phyloP scores from a whole-genome alignment of 495 filamentous ascomycete genomes.

The Evansstolkia leycettana region DNA sequence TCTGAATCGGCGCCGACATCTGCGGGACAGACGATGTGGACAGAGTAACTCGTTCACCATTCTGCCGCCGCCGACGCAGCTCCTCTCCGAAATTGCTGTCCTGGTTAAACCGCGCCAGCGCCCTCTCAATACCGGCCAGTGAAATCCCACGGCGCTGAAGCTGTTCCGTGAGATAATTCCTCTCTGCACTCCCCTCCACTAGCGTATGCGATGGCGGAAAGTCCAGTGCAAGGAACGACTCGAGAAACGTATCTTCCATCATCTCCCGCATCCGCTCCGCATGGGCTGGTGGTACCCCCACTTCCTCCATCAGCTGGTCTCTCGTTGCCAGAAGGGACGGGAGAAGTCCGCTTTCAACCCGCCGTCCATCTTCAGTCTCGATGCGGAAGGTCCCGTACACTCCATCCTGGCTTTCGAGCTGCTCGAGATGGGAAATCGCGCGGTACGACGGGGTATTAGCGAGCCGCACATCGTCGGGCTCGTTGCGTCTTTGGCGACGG shows the following conservation, averaged over 20 bases:
- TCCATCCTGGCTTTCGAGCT: conserved; percentile 33
- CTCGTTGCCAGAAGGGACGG: conserved; percentile 33
- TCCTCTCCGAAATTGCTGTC: conserved; percentile 33
- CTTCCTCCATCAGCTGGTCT: conserved; percentile 34
- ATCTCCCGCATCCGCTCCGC: conserved; percentile 37
- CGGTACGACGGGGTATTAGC: conserved; percentile 24
- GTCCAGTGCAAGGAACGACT: conserved; percentile 36
- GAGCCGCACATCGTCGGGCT: conserved; percentile 13
- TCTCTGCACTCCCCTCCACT: conserved; percentile 18
- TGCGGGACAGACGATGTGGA: conserved; percentile 23
- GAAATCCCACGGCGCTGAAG: conserved; percentile 32
- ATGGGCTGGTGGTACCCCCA: conserved; percentile 26
- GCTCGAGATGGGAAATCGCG: conserved; percentile 32
- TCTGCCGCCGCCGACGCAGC: conserved; percentile 29
- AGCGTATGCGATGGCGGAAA: conserved; percentile 29
- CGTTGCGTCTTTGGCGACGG: conserved; percentile 25
- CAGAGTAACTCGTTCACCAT: conserved; percentile 29
- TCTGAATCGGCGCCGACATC: conserved; percentile 26
- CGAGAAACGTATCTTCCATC: conserved; percentile 38
- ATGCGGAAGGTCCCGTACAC: conserved; percentile 38
- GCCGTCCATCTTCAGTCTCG: conserved; percentile 33
- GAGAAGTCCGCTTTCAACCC: conserved; percentile 35
- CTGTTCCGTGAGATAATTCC: conserved; percentile 28
- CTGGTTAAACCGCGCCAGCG: conserved; percentile 27
- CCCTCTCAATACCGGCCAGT: conserved; percentile 27